Conservation (phyloP, 2,329 filamentous ascomycete genomes). For the Arachnomyces sp. region DNA sequence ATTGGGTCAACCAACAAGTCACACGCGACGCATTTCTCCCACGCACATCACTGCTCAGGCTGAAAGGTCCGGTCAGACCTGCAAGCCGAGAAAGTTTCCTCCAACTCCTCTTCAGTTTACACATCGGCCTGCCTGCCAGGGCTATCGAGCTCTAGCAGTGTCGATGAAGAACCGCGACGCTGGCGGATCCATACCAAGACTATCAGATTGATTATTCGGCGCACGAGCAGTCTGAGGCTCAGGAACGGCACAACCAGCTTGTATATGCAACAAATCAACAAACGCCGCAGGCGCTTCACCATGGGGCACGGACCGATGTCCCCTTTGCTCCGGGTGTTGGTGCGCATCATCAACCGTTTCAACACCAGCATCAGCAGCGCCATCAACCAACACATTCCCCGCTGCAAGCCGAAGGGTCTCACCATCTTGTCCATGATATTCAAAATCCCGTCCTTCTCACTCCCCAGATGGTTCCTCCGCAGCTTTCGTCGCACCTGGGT, state of each 20-base stretch:
- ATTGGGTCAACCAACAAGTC: too few species aligned
- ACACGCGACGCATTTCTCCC: too few species aligned
- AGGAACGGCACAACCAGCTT: conserved; percentile 57
- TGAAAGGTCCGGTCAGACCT: too few species aligned
- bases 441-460: conserved; percentile 25
- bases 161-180: conserved; percentile 62
- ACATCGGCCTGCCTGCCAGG: conserved; percentile 49
- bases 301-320: conserved; percentile 25
- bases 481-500: conserved; percentile 28
- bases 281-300: conserved; percentile 27
- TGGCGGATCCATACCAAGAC: conserved; percentile 68
- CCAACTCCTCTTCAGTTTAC: conserved; percentile 4
- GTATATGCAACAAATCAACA: conserved; percentile 48
- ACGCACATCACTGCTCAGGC: too few species aligned
- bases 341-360: conserved; percentile 25
- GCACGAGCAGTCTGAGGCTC: conserved; percentile 57
- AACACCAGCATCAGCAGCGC: conserved; percentile 32
- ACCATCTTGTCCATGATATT: conserved; percentile 24
- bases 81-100: too few species aligned
- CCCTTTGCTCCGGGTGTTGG: conserved; percentile 23
- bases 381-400: conserved; percentile 19
- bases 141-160: conserved; percentile 65
- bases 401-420: conserved; percentile 23
- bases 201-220: conserved; percentile 68
- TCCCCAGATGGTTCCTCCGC: conserved; percentile 26